Evolutionary conservation across 2,329 filamentous ascomycete genomes (phyloP), one percentile per base, ranked within the genome.

Genomic region (Clathrospora elynae): DNA sequence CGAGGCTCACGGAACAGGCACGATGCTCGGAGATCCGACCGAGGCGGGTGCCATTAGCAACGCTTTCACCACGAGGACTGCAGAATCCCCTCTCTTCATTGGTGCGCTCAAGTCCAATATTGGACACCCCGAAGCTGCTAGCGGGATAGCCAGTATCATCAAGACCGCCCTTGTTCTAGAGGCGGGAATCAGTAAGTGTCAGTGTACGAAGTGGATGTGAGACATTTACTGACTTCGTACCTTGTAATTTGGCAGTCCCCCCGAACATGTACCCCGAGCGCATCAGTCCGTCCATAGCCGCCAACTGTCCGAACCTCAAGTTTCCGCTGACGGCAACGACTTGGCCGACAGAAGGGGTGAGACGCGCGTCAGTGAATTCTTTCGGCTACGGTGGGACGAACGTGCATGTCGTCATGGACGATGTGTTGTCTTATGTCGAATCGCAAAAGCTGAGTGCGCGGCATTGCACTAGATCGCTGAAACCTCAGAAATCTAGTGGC

Each of bases 1-100:
- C 13, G 57, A 63, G 29, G 49, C 53, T 2, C 56, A 58, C 18
- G 55, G 55, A 5, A 84, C 81, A 0, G 81, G 81, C 2, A 84
- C 81, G 1, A 71, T 75, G 20, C 78, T 76, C 3, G 55, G 58
- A 9, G 62, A 66, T 30, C 55, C 62, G 2, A 55, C 53, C 4
- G 62, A 65, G 35, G 49, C 46, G 5, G 40, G 37, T 4, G 55
- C 52, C 6, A 48, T 62, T 7, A 43, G 42, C 8, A 31, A 36
- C 10, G 40, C 35, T 1, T 58, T 61, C 37, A 37, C 55, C 8
- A 54, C 33, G n/a, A 39, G 49, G 35, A 57, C 25, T 35, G 53
- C 22, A 4, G 43, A 46, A 20, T 34, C 49, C 0, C 43, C 43
- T 2, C 38, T 53, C 3, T 44, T 29, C 8, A 36, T 54, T 18